A percentile compares a stretch with the other conserved stretches of the same genome.
phyloP scores from a whole-genome alignment of 2,329 filamentous ascomycete genomes.

The Ophiostoma sp. region DNA sequence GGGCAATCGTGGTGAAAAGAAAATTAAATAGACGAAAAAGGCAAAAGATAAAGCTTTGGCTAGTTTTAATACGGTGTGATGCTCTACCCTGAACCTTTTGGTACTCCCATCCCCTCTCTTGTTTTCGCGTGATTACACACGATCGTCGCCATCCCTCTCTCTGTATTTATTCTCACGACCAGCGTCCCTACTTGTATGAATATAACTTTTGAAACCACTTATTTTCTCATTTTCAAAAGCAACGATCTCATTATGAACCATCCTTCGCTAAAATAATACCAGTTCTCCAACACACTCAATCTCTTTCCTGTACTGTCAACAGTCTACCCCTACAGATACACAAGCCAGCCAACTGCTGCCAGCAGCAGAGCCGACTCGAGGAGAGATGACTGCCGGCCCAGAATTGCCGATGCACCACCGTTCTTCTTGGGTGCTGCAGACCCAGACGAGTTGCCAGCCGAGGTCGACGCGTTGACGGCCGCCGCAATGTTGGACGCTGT shows the following conservation, averaged over 20 bases:
- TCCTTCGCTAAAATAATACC: neutral
- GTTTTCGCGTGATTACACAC: neutral
- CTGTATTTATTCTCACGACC: neutral
- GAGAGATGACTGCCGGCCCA: neutral
- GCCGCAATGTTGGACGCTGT: constrained; percentile 1
- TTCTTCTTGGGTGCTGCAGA: constrained; percentile 1
- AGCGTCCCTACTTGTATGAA: neutral
- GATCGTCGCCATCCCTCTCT: neutral
- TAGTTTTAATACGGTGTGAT: neutral
- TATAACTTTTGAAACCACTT: neutral
- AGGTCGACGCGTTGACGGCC: neutral
- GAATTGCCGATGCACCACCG: neutral
- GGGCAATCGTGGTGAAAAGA: neutral
- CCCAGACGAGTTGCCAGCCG: neutral
- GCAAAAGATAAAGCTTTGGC: too few relatives aligned
- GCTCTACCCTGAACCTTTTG: neutral
- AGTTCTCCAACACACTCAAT: neutral
- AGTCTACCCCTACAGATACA: neutral
- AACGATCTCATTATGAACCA: neutral
- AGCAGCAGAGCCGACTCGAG: neutral
- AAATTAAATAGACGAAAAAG: neutral
- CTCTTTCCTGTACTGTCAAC: neutral
- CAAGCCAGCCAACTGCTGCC: constrained; percentile 3
- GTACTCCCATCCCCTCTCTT: neutral
- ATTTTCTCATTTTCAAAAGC: neutral